These are phyloP conservation scores for Lasiodiplodia hormozganensis DNA, from an alignment of 2,329 filamentous ascomycete genomes.

Conservation along the genomic window DNA sequence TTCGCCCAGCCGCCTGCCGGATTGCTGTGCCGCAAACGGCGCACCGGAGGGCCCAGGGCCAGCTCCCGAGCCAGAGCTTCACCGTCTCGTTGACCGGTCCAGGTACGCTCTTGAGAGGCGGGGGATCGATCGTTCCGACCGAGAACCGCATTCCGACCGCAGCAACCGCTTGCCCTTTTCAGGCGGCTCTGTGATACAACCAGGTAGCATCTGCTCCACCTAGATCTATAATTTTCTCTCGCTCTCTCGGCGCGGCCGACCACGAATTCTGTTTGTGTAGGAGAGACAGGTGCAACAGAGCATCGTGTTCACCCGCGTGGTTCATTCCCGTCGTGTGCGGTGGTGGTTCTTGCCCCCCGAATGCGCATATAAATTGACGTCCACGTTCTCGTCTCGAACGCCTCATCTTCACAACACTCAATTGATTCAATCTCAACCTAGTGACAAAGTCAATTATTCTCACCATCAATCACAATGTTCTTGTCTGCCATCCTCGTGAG, in stretches of 20 bases:
- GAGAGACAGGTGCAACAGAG: not conserved
- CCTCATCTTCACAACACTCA: not conserved
- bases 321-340: conserved; percentile 9
- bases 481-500: conserved; percentile 2
- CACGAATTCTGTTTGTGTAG: conserved; percentile 13
- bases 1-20: not conserved
- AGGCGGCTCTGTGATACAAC: conserved; percentile 12
- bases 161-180: conserved; percentile 5
- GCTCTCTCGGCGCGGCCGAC: not conserved
- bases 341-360: not conserved
- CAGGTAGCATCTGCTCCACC: conserved; percentile 17
- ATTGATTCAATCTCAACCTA: not conserved
- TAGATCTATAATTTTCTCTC: conserved; percentile 13
- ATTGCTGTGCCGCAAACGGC: conserved; percentile 17
- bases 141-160: conserved; percentile 12
- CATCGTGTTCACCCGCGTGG: conserved; percentile 9
- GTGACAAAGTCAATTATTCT: not conserved
- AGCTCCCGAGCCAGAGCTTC: not conserved
- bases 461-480: conserved; percentile 1
- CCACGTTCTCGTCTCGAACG: not conserved
- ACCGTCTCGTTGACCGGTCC: not conserved
- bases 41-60: not conserved
- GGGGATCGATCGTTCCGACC: not conserved
- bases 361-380: conserved; percentile 8
- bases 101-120: conserved; percentile 1